Base-by-base conservation (phyloP, 2,329 filamentous ascomycete species). In the Pestalotiopsis sp. region DNA sequence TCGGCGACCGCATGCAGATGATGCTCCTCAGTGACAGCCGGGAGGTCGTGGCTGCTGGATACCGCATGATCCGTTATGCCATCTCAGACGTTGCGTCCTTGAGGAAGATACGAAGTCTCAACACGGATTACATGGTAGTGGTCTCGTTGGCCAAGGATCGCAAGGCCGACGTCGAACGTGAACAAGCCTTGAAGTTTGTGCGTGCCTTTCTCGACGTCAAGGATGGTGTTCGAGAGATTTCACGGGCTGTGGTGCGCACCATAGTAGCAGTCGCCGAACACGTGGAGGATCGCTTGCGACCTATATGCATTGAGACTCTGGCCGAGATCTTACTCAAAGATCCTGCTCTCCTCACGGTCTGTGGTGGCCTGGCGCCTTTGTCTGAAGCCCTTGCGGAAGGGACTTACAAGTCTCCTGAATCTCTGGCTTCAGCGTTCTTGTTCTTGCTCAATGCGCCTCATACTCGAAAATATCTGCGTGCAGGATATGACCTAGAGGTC, bases 131-230 rank as follows among this genome's bases (percentile, higher is more conserved):
- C 74, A 84, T 98, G 22, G 94, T 98, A 35, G 94, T 97, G 52
- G 85, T 95, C 69, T 98, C 96, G 0, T 83, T 99, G 40, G 94
- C 97, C 71, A 98, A 98, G 77, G 96, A 98, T 78, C 92, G 92
- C 75, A 98, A 98, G 79, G 93, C 95, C n/a, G 94, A 95, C 73
- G 93, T 99, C 20, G 96, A 99, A 81, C 89, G 97, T 66, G 96
- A 99, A 79, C 96, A 99, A 80, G 96, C 96, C 13, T 84, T 99
- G 74, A 99, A 99, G 78, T 98, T 99, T 77, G 91, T 98, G 30
- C 89, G 96, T 68, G 93, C 94, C 10, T 99, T 99, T 75, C 83
- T 99, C 2, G 96, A 99, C 76, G 94, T 98, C 71, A 98, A 98
- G 76, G 93, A 94, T 70, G 96, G 96, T 11, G 91, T 97, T 9